Evolutionary conservation across 352 stramenopile species (phyloP).

Genomic region (Globisporangium spiculum): DNA sequence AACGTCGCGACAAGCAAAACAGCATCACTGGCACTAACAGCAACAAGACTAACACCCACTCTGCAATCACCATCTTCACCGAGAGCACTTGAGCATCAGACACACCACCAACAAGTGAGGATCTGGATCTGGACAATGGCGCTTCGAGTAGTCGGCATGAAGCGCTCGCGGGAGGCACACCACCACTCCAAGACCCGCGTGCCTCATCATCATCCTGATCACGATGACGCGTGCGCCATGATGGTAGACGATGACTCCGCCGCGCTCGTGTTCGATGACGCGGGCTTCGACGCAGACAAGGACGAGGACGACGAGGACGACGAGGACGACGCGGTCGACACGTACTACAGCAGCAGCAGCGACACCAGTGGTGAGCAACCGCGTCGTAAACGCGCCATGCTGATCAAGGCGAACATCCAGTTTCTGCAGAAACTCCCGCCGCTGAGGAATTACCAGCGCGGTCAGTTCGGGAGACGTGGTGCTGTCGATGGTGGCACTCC

Average conservation of each 20-base stretch:
- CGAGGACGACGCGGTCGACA: slow-evolving; percentile 13
- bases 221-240: slow-evolving; percentile 12
- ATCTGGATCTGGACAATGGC: slow-evolving; percentile 3
- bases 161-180: slow-evolving; percentile 18
- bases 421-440: slow-evolving; percentile 71
- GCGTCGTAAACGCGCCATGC: slow-evolving; percentile 55
- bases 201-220: neutral
- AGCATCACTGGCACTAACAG: neutral
- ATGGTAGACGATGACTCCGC: slow-evolving; percentile 13
- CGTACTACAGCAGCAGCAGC: slow-evolving; percentile 14
- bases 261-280: slow-evolving; percentile 7
- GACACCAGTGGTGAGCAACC: slow-evolving; percentile 16
- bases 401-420: slow-evolving; percentile 51
- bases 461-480: slow-evolving; percentile 50
- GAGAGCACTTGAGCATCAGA: neutral
- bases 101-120: neutral
- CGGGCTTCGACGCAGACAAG: slow-evolving; percentile 16
- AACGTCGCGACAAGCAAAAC: neutral
- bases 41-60: neutral
- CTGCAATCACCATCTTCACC: neutral
- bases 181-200: neutral
- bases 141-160: slow-evolving; percentile 16
- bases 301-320: slow-evolving; percentile 19
- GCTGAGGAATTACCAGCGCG: slow-evolving; percentile 58
- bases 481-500: slow-evolving; percentile 56